Percentiles rank a stretch among this genome's conserved stretches.
Conservation (phyloP, 176 grass and related monocot genomes). For the Cenchrus purpureus region DNA sequence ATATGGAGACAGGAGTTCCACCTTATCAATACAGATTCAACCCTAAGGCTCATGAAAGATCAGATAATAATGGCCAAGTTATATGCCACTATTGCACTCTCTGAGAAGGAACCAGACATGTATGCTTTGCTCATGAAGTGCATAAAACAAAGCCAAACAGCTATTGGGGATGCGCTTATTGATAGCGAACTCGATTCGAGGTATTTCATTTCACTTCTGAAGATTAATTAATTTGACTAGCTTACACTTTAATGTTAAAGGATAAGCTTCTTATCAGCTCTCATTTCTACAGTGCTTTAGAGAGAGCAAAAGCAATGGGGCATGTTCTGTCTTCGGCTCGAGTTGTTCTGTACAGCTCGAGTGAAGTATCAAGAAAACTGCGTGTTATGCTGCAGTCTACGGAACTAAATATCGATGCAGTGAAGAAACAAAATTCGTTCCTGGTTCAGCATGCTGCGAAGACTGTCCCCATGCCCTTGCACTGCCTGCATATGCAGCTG, state of each 20-base stretch:
- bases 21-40: slow-evolving; percentile 59
- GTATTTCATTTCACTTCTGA: slow-evolving; percentile 42
- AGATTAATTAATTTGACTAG: slow-evolving; percentile 25
- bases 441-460: slow-evolving; percentile 98
- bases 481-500: slow-evolving; percentile 89
- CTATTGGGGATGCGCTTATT: slow-evolving; percentile 63
- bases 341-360: slow-evolving; percentile 59
- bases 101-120: slow-evolving; percentile 63
- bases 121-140: slow-evolving; percentile 63
- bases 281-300: slow-evolving; percentile 74
- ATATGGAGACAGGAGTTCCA: slow-evolving; percentile 73
- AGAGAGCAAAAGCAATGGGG: slow-evolving; percentile 90
- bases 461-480: slow-evolving; percentile 83
- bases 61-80: slow-evolving; percentile 91
- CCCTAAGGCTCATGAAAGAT: slow-evolving; percentile 74
- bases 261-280: slow-evolving; percentile 29
- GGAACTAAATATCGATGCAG: slow-evolving; percentile 72
- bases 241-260: slow-evolving; percentile 14
- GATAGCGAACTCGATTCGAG: slow-evolving; percentile 65
- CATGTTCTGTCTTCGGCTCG: slow-evolving; percentile 69
- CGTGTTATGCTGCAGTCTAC: slow-evolving; percentile 78
- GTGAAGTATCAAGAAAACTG: slow-evolving; percentile 71
- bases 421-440: slow-evolving; percentile 93
- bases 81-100: slow-evolving; percentile 72
- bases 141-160: slow-evolving; percentile 66